A percentile compares a stretch with the other conserved stretches of the same genome.
phyloP scores from a whole-genome alignment of 164 flowering plant species.

The Piper betle region DNA sequence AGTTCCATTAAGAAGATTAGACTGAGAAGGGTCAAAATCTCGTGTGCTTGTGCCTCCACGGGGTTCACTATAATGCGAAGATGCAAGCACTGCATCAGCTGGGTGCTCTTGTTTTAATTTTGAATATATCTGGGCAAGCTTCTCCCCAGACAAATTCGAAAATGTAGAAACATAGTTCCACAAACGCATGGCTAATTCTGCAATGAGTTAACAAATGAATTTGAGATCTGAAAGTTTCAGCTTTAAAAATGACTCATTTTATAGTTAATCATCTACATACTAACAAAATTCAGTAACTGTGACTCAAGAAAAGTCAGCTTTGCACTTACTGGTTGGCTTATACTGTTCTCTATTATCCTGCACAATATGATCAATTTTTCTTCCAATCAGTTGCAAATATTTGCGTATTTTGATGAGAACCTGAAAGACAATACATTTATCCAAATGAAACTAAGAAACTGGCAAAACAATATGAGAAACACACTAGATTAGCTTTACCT shows the following conservation, averaged over 20 bases:
- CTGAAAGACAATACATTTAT: slow-evolving; percentile 24
- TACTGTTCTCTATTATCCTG: slow-evolving; percentile 54
- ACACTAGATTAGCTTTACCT: slow-evolving; percentile 27
- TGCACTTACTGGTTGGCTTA: slow-evolving; percentile 21
- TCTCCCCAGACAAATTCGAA: slow-evolving; percentile 69
- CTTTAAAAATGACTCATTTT: background rate
- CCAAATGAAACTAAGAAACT: background rate
- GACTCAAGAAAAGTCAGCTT: background rate
- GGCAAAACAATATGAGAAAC: background rate
- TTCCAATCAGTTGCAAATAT: slow-evolving; percentile 84
- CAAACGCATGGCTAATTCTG: slow-evolving; percentile 78
- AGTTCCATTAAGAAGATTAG: slow-evolving; percentile 16
- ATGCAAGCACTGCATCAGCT: slow-evolving; percentile 52
- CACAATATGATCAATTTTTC: slow-evolving; percentile 73
- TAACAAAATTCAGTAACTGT: background rate
- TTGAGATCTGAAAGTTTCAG: background rate
- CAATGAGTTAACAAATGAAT: background rate
- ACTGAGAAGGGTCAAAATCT: slow-evolving; percentile 22
- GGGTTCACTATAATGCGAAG: slow-evolving; percentile 57
- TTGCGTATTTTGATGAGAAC: slow-evolving; percentile 80
- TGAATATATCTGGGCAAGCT: slow-evolving; percentile 74
- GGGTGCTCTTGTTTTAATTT: slow-evolving; percentile 79
- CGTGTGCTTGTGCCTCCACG: slow-evolving; percentile 20
- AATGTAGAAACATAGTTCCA: slow-evolving; percentile 90
- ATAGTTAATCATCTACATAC: too few species aligned